These are phyloP conservation scores for Globisporangium takayamanum DNA, from an alignment of 352 stramenopile species.

Conservation along the genomic window DNA sequence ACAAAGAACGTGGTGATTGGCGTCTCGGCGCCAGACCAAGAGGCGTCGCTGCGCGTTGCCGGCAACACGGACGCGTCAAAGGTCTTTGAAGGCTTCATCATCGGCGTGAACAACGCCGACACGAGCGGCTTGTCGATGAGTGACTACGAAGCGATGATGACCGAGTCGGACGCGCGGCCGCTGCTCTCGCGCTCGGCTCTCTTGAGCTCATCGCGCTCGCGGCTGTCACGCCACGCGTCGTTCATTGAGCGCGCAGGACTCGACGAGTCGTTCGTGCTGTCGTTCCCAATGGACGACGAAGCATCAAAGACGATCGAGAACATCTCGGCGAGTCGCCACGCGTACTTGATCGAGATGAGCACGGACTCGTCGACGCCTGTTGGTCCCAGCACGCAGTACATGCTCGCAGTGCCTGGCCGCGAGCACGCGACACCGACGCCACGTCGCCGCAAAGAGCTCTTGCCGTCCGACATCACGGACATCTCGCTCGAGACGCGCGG, in stretches of 20 bases:
- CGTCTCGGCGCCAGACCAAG: constrained; percentile 66
- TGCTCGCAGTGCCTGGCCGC: constrained; percentile 62
- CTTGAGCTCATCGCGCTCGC: constrained; percentile 25
- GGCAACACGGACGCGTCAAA: constrained; percentile 41
- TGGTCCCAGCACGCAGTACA: constrained; percentile 39
- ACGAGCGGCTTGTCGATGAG: constrained; percentile 46
- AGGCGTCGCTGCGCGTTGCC: constrained; percentile 60
- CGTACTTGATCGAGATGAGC: constrained; percentile 72
- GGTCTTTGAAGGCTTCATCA: constrained; percentile 82
- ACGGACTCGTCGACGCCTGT: constrained; percentile 28
- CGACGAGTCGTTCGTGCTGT: constrained; percentile 76
- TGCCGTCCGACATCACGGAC: constrained; percentile 66
- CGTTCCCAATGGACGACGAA: constrained; percentile 60
- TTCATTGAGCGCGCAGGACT: constrained; percentile 44
- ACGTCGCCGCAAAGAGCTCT: constrained; percentile 46
- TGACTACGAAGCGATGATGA: constrained; percentile 32
- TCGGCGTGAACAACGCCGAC: constrained; percentile 50
- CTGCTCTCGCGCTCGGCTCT: constrained; percentile 22
- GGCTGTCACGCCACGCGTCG: constrained; percentile 33
- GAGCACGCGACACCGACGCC: constrained; percentile 38
- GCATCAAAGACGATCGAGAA: constrained; percentile 12
- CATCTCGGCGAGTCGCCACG: constrained; percentile 23
- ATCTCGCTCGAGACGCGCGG: constrained; percentile 69
- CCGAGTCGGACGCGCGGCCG: background rate
- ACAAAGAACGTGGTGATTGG: constrained; percentile 74